Evolutionary conservation across 805 yeast species (phyloP).

Genomic region (Saccharomycopsis vini): DNA sequence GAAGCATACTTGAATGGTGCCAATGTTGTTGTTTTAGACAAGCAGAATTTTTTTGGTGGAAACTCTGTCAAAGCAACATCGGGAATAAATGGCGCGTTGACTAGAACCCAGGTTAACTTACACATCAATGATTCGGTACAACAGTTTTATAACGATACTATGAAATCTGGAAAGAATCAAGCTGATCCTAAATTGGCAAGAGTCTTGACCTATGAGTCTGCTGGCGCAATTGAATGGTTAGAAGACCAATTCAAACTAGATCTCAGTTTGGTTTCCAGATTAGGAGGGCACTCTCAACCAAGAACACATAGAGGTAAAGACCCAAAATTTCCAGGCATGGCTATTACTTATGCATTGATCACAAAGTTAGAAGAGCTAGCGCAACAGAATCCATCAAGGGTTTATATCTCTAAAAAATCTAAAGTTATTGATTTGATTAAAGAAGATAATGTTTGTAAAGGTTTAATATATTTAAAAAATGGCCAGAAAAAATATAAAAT

Average conservation of each 20-base stretch:
- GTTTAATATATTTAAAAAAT: constrained; percentile 16
- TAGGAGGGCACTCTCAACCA: constrained; percentile 77
- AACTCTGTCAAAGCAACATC: constrained; percentile 61
- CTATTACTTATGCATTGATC: constrained; percentile 46
- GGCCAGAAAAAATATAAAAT: constrained; percentile 16
- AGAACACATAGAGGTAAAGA: constrained; percentile 77
- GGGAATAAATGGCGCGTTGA: constrained; percentile 66
- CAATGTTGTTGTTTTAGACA: constrained; percentile 46
- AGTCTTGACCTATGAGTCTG: constrained; percentile 53
- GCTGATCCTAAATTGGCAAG: constrained; percentile 52
- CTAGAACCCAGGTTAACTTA: constrained; percentile 46
- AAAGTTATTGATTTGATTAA: constrained; percentile 36
- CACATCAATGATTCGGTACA: constrained; percentile 48
- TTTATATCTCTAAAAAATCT: constrained; percentile 31
- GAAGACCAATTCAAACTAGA: constrained; percentile 54
- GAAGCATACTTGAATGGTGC: constrained; percentile 46
- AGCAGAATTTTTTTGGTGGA: constrained; percentile 53
- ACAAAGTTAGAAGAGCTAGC: constrained; percentile 40
- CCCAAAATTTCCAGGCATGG: constrained; percentile 57
- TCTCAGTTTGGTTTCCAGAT: constrained; percentile 57
- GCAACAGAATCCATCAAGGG: constrained; percentile 35
- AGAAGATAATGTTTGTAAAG: constrained; percentile 22
- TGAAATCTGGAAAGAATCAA: constrained; percentile 52
- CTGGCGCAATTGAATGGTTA: constrained; percentile 65
- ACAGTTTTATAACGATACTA: constrained; percentile 55